phyloP scores from a whole-genome alignment of 495 filamentous ascomycete species.

The Alectoria sarmentosa region DNA sequence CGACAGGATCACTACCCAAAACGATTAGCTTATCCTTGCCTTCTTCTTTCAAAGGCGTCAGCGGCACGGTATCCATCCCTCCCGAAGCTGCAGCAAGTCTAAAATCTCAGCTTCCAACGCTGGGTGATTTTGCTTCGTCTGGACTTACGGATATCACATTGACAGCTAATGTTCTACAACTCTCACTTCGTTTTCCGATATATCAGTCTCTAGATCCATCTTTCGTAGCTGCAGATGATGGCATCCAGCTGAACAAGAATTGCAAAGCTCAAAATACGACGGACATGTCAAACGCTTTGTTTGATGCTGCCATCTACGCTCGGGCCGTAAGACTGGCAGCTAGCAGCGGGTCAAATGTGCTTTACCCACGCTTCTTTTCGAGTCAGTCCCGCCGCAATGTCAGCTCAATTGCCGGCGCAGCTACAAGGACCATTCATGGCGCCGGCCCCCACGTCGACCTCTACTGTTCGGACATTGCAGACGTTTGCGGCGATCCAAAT shows the following conservation, averaged over 20 bases:
- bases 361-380: conserved; percentile 9
- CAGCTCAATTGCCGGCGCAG: neutral
- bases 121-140: neutral
- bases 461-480: conserved; percentile 3
- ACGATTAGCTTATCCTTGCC: conserved; percentile 5
- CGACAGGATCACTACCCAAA: neutral
- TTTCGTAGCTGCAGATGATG: neutral
- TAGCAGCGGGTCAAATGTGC: neutral
- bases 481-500: conserved; percentile 10
- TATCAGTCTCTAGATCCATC: no score
- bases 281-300: conserved; percentile 4
- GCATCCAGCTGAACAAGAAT: neutral
- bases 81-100: neutral
- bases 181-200: no score
- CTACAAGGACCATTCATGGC: conserved; percentile 7
- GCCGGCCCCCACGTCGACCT: conserved; percentile 7
- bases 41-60: conserved; percentile 7
- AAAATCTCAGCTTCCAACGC: neutral
- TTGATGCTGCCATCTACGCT: conserved; percentile 15
- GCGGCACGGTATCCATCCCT: neutral
- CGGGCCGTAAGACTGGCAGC: conserved; percentile 3
- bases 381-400: neutral
- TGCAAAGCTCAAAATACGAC: conserved; percentile 5
- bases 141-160: neutral
- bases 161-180: no score